Percentiles rank a stretch among this genome's conserved stretches.
Evolutionary conservation across 176 grass and related monocot species (phyloP).

Genomic region (Aegilops speltoides): DNA sequence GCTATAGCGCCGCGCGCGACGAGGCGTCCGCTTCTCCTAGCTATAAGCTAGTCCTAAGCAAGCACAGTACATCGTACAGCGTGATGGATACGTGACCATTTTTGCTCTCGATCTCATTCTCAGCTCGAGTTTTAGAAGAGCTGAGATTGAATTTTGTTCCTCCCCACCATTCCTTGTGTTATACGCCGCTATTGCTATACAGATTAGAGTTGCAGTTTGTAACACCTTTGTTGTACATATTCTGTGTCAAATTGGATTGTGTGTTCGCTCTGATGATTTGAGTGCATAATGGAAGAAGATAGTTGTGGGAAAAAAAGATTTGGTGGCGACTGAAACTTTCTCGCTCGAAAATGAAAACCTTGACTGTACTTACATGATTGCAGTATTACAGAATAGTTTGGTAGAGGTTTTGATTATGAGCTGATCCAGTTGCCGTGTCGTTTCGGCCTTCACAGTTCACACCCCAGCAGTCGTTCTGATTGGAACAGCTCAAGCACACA

Average conservation of each 20-base stretch:
- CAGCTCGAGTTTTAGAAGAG: conserved; percentile 83
- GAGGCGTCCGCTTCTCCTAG: not conserved
- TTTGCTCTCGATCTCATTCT: conserved; percentile 34
- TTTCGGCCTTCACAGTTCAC: not conserved
- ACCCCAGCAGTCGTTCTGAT: not conserved
- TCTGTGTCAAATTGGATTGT: not conserved
- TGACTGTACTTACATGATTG: not conserved
- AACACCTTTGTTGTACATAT: conserved; percentile 6
- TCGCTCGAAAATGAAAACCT: not conserved
- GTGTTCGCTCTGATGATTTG: not conserved
- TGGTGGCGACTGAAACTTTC: not conserved
- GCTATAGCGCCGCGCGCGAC: conserved; percentile 35
- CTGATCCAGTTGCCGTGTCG: not conserved
- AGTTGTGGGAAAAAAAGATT: not conserved
- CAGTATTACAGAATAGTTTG: not conserved
- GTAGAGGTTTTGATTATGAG: not conserved
- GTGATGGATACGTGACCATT: not conserved
- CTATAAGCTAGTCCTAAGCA: not conserved
- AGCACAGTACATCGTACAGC: conserved; percentile 28
- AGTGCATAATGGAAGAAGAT: not conserved
- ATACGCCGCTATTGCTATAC: not conserved
- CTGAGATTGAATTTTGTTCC: conserved; percentile 35
- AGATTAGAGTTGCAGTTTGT: not conserved
- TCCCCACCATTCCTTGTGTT: not conserved
- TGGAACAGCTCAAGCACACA: not conserved